phyloP scores from a whole-genome alignment of 257 asterid genomes.

The Solanum sejunctum region DNA sequence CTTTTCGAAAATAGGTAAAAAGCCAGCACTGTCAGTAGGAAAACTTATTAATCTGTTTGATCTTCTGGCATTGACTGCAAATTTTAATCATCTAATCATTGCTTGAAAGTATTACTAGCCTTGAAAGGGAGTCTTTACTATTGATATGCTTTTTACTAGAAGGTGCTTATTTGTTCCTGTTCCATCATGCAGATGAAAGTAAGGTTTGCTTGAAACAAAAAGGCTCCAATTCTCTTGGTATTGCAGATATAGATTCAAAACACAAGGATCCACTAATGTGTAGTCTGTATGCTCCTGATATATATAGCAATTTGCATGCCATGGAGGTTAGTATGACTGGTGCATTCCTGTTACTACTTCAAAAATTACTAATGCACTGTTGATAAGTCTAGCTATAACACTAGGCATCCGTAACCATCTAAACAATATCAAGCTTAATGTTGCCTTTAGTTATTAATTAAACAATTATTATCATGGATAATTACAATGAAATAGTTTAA shows the following conservation, averaged over 20 bases:
- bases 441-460: neutral
- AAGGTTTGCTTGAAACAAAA: constrained; percentile 20
- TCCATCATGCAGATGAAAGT: constrained; percentile 32
- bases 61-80: neutral
- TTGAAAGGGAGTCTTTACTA: neutral
- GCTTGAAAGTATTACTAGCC: neutral
- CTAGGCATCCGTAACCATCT: neutral
- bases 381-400: neutral
- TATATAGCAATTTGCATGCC: constrained; percentile 46
- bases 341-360: neutral
- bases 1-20: neutral
- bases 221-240: constrained; percentile 29
- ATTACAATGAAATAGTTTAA: neutral
- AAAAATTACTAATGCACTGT: neutral
- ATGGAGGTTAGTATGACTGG: constrained; percentile 53
- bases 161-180: constrained; percentile 10
- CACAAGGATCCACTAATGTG: constrained; percentile 86
- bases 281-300: constrained; percentile 79
- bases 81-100: neutral
- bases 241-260: constrained; percentile 60
- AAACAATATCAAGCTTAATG: neutral
- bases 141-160: neutral
- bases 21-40: neutral
- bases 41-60: neutral
- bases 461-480: neutral